Percentiles rank a stretch among this genome's conserved stretches.
Evolutionary conservation across 1,284 basidiomycete genomes (phyloP).

Genomic region (Cutaneotrichosporon sp.): DNA sequence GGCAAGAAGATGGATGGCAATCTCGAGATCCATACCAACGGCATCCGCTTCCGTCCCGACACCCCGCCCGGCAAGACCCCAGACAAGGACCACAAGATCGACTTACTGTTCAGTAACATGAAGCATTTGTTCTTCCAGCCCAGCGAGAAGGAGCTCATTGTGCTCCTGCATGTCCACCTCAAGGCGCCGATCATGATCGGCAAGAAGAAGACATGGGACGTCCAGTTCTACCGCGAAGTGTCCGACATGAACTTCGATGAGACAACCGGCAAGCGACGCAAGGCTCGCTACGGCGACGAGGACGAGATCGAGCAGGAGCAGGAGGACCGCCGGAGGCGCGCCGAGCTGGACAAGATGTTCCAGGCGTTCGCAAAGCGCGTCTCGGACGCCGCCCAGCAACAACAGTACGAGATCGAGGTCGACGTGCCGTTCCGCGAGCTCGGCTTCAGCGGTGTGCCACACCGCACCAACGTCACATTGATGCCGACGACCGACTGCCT

Average conservation of each 20-base stretch:
- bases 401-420: slow-evolving; percentile 79
- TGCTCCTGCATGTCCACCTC: slow-evolving; percentile 90
- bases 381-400: slow-evolving; percentile 69
- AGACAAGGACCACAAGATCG: slow-evolving; percentile 56
- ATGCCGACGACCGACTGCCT: slow-evolving; percentile 97
- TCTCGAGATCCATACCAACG: slow-evolving; percentile 96
- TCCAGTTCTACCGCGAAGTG: slow-evolving; percentile 98
- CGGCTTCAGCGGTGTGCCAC: slow-evolving; percentile 95
- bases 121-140: slow-evolving; percentile 99
- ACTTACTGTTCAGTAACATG: slow-evolving; percentile 94
- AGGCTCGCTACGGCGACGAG: slow-evolving; percentile 96
- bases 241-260: slow-evolving; percentile 98
- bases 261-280: slow-evolving; percentile 88
- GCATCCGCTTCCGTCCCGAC: slow-evolving; percentile 86
- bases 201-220: slow-evolving; percentile 96
- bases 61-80: slow-evolving; percentile 64
- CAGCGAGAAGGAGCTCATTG: slow-evolving; percentile 93
- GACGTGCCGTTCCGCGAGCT: slow-evolving; percentile 97
- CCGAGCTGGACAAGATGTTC: slow-evolving; percentile 91
- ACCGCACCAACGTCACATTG: slow-evolving; percentile 88
- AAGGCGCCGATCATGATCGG: slow-evolving; percentile 97
- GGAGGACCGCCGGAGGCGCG: slow-evolving; percentile 86
- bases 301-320: slow-evolving; percentile 99
- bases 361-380: slow-evolving; percentile 91
- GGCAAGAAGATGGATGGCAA: slow-evolving; percentile 69